Percentiles rank a stretch among this genome's conserved stretches.
These are phyloP conservation scores for Eustoma russellianum DNA, from an alignment of 257 asterid genomes.

Conservation along the genomic window DNA sequence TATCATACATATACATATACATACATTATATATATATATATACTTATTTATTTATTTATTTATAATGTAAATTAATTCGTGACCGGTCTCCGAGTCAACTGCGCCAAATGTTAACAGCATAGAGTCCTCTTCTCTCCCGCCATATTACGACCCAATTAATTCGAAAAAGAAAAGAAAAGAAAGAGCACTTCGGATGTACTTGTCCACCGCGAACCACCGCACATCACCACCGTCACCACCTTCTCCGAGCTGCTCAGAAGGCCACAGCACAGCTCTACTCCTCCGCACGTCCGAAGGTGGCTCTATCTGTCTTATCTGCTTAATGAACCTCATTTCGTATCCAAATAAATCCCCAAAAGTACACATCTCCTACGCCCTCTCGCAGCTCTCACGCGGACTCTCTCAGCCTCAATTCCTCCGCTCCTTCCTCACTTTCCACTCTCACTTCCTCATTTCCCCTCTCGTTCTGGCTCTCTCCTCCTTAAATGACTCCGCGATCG, in stretches of 20 bases:
- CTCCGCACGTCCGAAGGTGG: conserved; percentile 75
- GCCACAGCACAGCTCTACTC: conserved; percentile 62
- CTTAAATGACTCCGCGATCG: conserved; percentile 64
- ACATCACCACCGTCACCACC: conserved; percentile 19
- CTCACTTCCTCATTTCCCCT: conserved; percentile 84
- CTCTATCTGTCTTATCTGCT: conserved; percentile 73
- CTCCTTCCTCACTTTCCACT: conserved; percentile 48
- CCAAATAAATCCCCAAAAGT: conserved; percentile 61
- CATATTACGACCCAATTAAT: neutral
- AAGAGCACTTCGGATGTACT: conserved; percentile 23
- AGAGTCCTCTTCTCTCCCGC: neutral
- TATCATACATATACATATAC: too few species aligned
- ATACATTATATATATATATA: too few species aligned
- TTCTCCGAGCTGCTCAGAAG: conserved; percentile 39
- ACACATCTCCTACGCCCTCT: conserved; percentile 85
- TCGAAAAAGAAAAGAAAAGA: neutral
- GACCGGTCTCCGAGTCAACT: too few species aligned
- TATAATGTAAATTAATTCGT: too few species aligned
- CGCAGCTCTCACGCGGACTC: conserved; percentile 74
- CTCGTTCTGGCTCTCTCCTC: conserved; percentile 46
- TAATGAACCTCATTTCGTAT: conserved; percentile 64
- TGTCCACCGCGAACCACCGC: conserved; percentile 16
- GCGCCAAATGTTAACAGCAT: too few species aligned
- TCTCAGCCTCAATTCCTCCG: conserved; percentile 60
- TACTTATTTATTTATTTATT: too few species aligned